Base-by-base conservation (phyloP, 495 filamentous ascomycete genomes). In the Hyaloscypha bicolor region DNA sequence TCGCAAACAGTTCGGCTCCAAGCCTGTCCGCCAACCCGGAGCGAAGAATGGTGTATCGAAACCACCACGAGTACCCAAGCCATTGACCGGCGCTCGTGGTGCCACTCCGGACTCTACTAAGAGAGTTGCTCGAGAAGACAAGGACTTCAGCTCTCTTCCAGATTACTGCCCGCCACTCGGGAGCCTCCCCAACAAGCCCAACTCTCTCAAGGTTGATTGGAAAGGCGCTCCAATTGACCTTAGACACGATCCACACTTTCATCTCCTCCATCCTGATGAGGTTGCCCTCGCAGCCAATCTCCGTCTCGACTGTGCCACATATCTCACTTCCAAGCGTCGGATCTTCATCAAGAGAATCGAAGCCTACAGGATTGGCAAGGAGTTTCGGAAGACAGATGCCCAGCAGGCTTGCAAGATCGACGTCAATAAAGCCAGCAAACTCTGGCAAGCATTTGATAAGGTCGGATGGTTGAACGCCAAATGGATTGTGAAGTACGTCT, bases 321-420 rank as follows among this genome's bases (percentile, higher is more conserved):
- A 99, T 73, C 85, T 99, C 31, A 94, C 92, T 72, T 95, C 91
- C 81, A 99, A 99, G 85, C 88, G 95, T 69, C 87, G 93, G 39
- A 96, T 99, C 77, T 97, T 99, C 73, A 80, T 90, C 37, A 87
- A 87, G 62, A 89, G 92, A 32, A 82, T 93, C 60, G 86, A 89
- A 56, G 86, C 90, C 29, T 78, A 92, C 53, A 78, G 78, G 58
- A 86, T 88, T 58, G 85, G 86, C 71, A 95, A 96, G 78, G 91
- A 95, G 73, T 99, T 99, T 74, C 85, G 92, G 68, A 99, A 97
- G 86, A 97, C 95, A n/a, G 92, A 97, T 76, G 92, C 93, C 37
- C 95, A 99, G 77, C 92, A 96, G 76, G 93, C 93, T 31, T 97
- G 93, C 86, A 96, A 96, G 82, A 97, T 97, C 67, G 95, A 99